Evolutionary conservation across 208 protist genomes (phyloP), one percentile per base, ranked within the genome.

Genomic region (Crithidia expoeki): DNA sequence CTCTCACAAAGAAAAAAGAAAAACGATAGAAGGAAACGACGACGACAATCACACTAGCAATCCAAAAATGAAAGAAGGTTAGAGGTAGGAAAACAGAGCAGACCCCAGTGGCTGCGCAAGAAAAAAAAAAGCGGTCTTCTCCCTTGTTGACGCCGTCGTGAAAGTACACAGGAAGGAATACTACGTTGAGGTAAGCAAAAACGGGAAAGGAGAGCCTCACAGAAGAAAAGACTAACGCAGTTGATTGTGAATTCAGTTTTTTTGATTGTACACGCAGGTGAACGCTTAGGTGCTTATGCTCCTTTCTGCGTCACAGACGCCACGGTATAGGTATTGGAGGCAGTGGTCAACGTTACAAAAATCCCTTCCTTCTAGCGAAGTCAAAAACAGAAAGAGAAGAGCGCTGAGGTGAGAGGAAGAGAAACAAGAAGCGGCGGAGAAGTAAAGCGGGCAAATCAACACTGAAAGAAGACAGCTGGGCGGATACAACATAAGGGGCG

Each of bases 1-100:
- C n/a, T n/a, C n/a, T n/a, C 10, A 73, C 32, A 3, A 61, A n/a
- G 30, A 61, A 53, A 36, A 62, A 47, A 49, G 2, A 21, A 62
- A 36, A 62, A 62, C 14, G 11, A 44, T 46, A 23, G 49, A 7
- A 55, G n/a, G n/a, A n/a, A n/a, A n/a, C n/a, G n/a, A n/a, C n/a
- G n/a, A n/a, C n/a, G n/a, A n/a, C n/a, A n/a, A n/a, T n/a, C n/a
- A n/a, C n/a, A n/a, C n/a, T 12, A 42, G 12, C 12, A 42, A 42
- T 6, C 6, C 6, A 12, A 12, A 42, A 42, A 42, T 42, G 36
- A 42, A 42, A 42, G 36, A 42, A 42, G n/a, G n/a, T n/a, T n/a
- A n/a, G n/a, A n/a, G n/a, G 12, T 42, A 42, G 12, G 12, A 42
- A 42, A 42, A 42, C 36, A n/a, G n/a, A n/a, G n/a, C n/a, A n/a